Conservation (phyloP, 2,329 filamentous ascomycete genomes). For the Alternaria angustiovoidea region DNA sequence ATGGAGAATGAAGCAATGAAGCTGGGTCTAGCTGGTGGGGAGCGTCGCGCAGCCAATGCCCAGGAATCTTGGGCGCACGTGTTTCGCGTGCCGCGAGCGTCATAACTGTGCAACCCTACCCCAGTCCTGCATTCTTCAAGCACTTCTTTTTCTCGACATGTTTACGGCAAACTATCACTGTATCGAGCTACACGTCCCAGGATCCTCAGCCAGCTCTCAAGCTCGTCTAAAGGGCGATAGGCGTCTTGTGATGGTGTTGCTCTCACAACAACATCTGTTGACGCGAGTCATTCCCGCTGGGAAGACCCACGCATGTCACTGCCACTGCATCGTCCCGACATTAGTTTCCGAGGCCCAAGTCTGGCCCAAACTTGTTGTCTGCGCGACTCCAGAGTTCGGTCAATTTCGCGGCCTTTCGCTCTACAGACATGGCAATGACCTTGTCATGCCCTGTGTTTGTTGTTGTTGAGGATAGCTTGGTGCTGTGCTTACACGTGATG, state of each 20-base stretch:
- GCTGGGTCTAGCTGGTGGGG: conserved; percentile 15
- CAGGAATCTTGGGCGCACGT: conserved; percentile 17
- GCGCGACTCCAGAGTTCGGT: background rate
- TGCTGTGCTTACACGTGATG: too few relatives aligned
- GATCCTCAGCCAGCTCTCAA: background rate
- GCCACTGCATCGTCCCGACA: conserved; percentile 8
- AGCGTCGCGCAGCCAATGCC: conserved; percentile 19
- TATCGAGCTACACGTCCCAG: background rate
- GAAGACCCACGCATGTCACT: conserved; percentile 9
- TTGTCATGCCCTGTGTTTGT: background rate
- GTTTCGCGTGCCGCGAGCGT: conserved; percentile 7
- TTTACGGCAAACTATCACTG: background rate
- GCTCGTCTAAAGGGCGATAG: fast-evolving
- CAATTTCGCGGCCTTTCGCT: background rate
- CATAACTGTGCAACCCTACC: conserved; percentile 12
- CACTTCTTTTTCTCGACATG: background rate
- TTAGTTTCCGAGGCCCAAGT: conserved; percentile 11
- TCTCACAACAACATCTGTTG: background rate
- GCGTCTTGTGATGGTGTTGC: fast-evolving
- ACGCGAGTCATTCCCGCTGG: conserved; percentile 14
- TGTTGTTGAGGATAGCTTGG: background rate
- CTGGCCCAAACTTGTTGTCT: background rate
- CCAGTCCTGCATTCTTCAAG: background rate
- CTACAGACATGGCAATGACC: background rate
- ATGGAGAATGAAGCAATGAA: conserved; percentile 3